These are phyloP conservation scores for Botryotinia calthae DNA, from an alignment of 2,329 filamentous ascomycete genomes.

Conservation along the genomic window DNA sequence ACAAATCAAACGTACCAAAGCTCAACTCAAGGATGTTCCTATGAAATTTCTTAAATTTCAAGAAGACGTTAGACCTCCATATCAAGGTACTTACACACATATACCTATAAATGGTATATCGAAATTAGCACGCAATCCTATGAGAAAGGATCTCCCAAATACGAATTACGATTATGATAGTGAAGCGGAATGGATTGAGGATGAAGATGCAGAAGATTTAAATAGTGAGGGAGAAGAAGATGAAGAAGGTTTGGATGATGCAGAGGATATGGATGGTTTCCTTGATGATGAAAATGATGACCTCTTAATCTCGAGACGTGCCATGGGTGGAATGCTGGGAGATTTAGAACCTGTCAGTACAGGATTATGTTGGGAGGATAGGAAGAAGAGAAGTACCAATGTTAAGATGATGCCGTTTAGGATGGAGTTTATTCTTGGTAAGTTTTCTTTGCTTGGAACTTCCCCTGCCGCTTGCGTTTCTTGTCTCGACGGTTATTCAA, in stretches of 20 bases:
- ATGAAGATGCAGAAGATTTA: slow-evolving; percentile 58
- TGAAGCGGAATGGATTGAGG: slow-evolving; percentile 78
- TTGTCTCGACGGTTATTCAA: background rate
- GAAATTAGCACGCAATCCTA: slow-evolving; percentile 54
- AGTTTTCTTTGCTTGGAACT: slow-evolving; percentile 12
- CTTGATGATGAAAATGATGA: slow-evolving; percentile 67
- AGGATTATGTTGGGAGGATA: slow-evolving; percentile 80
- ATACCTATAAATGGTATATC: slow-evolving; percentile 46
- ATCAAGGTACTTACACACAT: slow-evolving; percentile 66
- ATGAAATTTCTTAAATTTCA: slow-evolving; percentile 47
- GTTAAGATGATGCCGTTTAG: slow-evolving; percentile 58
- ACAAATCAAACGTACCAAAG: slow-evolving; percentile 32
- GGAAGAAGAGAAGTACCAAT: slow-evolving; percentile 46
- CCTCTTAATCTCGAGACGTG: slow-evolving; percentile 49
- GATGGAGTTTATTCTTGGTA: slow-evolving; percentile 64
- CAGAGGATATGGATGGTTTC: slow-evolving; percentile 66
- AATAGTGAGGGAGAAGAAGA: slow-evolving; percentile 65
- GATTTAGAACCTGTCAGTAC: slow-evolving; percentile 74
- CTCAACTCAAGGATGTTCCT: slow-evolving; percentile 31
- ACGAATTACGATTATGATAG: slow-evolving; percentile 83
- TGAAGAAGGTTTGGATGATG: slow-evolving; percentile 64
- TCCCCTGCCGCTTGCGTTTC: background rate
- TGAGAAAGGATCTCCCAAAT: slow-evolving; percentile 53
- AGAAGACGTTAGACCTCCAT: slow-evolving; percentile 66
- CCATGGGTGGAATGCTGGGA: slow-evolving; percentile 53